Percentiles rank a stretch among this genome's conserved stretches.
Conservation (phyloP, 2,329 filamentous ascomycete species). For the Paracoccidioides brasiliensis region DNA sequence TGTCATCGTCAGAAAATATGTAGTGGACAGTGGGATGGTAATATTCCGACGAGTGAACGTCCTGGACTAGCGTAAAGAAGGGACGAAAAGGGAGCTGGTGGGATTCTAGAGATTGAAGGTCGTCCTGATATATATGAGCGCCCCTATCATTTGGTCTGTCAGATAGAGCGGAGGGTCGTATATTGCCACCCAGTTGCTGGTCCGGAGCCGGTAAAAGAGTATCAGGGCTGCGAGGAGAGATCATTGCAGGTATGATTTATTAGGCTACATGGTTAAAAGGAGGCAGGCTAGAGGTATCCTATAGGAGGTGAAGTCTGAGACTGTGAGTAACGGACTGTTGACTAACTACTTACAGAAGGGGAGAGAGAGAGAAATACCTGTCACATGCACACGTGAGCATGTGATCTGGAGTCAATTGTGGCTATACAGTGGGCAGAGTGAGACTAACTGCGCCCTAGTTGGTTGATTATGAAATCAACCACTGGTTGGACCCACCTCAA, state of each 20-base stretch:
- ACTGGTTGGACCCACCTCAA: too few relatives aligned
- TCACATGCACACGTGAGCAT: too few relatives aligned
- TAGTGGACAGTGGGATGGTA: slow-evolving; percentile 83
- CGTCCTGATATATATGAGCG: slow-evolving; percentile 7
- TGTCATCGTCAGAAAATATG: slow-evolving; percentile 85
- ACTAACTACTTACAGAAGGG: too few relatives aligned
- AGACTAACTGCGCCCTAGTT: too few relatives aligned
- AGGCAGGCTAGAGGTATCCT: too few relatives aligned
- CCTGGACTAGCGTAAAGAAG: slow-evolving; percentile 75
- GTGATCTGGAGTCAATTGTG: too few relatives aligned
- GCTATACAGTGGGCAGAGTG: too few relatives aligned
- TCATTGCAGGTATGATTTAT: not conserved
- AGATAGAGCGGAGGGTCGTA: not conserved
- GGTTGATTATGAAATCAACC: too few relatives aligned
- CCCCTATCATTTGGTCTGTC: not conserved
- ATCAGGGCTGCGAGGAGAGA: not conserved
- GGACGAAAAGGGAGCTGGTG: slow-evolving; percentile 49
- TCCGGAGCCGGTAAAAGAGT: not conserved
- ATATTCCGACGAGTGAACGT: slow-evolving; percentile 57
- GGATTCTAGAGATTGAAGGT: slow-evolving; percentile 4
- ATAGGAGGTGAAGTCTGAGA: too few relatives aligned
- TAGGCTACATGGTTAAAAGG: not conserved
- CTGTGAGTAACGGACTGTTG: too few relatives aligned
- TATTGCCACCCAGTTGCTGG: not conserved
- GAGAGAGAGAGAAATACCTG: too few relatives aligned